Evolutionary conservation across 192 early-diverging fungal genomes (phyloP), one percentile per base, ranked within the genome.

Genomic region (Pilaira anomala): DNA sequence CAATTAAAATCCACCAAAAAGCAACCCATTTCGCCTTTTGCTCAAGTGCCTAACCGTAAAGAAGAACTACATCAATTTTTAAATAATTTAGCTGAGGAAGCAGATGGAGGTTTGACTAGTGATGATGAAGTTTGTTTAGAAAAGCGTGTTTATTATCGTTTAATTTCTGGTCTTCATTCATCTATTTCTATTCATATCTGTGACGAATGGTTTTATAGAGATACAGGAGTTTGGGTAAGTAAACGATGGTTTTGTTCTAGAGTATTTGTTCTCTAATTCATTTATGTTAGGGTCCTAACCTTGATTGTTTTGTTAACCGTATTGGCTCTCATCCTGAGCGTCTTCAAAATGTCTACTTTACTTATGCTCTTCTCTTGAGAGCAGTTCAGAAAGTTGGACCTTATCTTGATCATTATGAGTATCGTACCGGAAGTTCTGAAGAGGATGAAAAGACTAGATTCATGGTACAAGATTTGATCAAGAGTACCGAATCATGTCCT

Each of bases 141-240:
- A 69, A 93, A 93, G 68, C 73, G 88, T 14, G 88, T 93, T 3
- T 96, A 91, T 68, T 88, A 89, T 67, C 77, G 84, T 9, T 55
- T 89, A 45, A 83, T 89, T 26, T 89, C 88, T 18, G 93, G 97
- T 8, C 82, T 99, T 26, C 98, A 99, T 70, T 80, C 95, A 0
- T 98, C 96, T 18, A 97, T 97, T 26, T 98, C 97, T 1, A 92
- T 93, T 7, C 96, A 99, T 75, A 96, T 99, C 56, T 99, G 98
- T 73, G 82, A 91, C 53, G 88, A 99, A 67, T 95, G 86, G 75
- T 86, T 96, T 62, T 88, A 99, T 67, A 80, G 86, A 42, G 90
- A 88, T 0, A 93, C 91, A 19, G 90, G 92, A 21, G 77, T 80
- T 67, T 99, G 98, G 98, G 89, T 89, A 80, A 51, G 71, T 33